Conservation (phyloP, 768 basidiomycete genomes). For the Lactarius trivialis region DNA sequence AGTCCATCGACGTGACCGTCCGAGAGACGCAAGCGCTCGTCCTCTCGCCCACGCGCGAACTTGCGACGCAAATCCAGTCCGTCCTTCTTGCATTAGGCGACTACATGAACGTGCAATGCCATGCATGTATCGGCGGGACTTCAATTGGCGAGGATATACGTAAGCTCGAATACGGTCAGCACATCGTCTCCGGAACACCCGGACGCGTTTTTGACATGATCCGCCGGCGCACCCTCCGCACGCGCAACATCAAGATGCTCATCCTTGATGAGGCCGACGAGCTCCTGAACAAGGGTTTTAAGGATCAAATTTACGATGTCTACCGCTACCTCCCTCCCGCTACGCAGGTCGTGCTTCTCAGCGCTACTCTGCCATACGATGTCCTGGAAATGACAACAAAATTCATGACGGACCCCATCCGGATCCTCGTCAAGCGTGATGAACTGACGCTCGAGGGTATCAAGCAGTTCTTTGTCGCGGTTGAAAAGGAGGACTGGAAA, state of each 20-base stretch:
- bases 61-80: slow-evolving; percentile 98
- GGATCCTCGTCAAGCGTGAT: slow-evolving; percentile 98
- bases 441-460: slow-evolving; percentile 96
- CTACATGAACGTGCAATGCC: slow-evolving; percentile 99
- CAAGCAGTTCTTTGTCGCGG: slow-evolving; percentile 96
- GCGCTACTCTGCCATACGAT: slow-evolving; percentile 93
- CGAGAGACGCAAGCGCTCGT: slow-evolving; percentile 96
- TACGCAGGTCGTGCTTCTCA: slow-evolving; percentile 94
- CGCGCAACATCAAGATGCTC: slow-evolving; percentile 97
- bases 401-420: slow-evolving; percentile 98
- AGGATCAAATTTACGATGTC: slow-evolving; percentile 98
- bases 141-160: slow-evolving; percentile 97
- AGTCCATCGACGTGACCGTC: slow-evolving; percentile 92
- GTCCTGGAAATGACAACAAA: slow-evolving; percentile 99
- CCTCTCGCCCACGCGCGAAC: slow-evolving; percentile 95
- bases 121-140: slow-evolving; percentile 96
- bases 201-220: slow-evolving; percentile 99
- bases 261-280: slow-evolving; percentile 95
- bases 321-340: slow-evolving; percentile 96
- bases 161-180: slow-evolving; percentile 95
- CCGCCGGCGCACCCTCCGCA: slow-evolving; percentile 83
- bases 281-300: slow-evolving; percentile 95
- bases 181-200: slow-evolving; percentile 95
- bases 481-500: slow-evolving; percentile 99
- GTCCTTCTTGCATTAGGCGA: slow-evolving; percentile 94